Percentiles rank a stretch among this genome's conserved stretches.
Evolutionary conservation across 2,329 filamentous ascomycete genomes (phyloP).

Genomic region (Paraphoma sp.): DNA sequence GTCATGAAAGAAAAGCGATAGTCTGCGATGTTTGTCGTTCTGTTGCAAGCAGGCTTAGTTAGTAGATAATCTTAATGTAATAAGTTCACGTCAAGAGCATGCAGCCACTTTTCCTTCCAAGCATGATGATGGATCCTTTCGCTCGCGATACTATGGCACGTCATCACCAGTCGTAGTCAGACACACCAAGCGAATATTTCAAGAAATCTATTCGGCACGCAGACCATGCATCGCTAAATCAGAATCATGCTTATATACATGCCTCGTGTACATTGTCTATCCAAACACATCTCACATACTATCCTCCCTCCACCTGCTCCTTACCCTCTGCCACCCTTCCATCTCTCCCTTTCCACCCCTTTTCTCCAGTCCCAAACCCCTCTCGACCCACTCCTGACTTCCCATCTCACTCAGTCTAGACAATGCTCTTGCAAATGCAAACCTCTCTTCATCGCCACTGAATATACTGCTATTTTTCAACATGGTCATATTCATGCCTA

Average conservation of each 20-base stretch:
- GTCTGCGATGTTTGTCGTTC: too few relatives aligned
- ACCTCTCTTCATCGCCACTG: slow-evolving; percentile 92
- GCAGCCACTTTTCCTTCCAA: too few relatives aligned
- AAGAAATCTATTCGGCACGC: too few relatives aligned
- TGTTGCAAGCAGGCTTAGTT: too few relatives aligned
- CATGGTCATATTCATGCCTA: slow-evolving; percentile 82
- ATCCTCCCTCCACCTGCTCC: slow-evolving; percentile 68
- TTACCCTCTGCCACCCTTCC: slow-evolving; percentile 69
- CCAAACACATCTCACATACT: slow-evolving; percentile 24
- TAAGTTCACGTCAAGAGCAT: too few relatives aligned
- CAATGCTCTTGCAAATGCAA: slow-evolving; percentile 90
- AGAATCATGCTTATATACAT: neutral
- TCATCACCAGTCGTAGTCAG: too few relatives aligned
- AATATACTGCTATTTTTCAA: slow-evolving; percentile 88
- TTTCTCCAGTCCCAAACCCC: slow-evolving; percentile 70
- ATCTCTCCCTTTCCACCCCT: slow-evolving; percentile 69
- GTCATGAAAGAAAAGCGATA: too few relatives aligned
- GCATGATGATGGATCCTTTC: too few relatives aligned
- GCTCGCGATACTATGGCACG: too few relatives aligned
- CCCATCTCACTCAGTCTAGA: slow-evolving; percentile 91
- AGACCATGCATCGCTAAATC: neutral
- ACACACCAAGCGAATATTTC: too few relatives aligned
- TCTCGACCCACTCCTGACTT: slow-evolving; percentile 91
- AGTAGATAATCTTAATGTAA: too few relatives aligned
- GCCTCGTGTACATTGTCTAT: neutral